Conservation (phyloP, 805 yeast genomes). For the Saccharomycopsis schoenii region DNA sequence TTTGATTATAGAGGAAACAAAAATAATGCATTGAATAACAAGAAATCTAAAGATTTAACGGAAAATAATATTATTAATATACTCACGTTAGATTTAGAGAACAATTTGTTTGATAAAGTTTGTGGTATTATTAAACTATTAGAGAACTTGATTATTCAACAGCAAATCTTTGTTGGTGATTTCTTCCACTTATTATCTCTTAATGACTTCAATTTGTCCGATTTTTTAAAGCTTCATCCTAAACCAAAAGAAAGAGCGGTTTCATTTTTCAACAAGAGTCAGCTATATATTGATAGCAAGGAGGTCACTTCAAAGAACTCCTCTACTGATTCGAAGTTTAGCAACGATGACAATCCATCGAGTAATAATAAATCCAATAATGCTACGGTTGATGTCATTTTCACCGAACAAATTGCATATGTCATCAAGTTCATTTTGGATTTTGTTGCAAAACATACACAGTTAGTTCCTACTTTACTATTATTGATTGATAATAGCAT, state of each 20-base stretch:
- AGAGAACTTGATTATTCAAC: constrained; percentile 26
- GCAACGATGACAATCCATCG: background rate
- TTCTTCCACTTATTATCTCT: constrained; percentile 38
- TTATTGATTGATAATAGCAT: constrained; percentile 10
- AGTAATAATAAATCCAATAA: background rate
- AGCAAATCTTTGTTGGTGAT: constrained; percentile 38
- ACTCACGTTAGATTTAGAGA: constrained; percentile 11
- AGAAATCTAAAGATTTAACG: background rate
- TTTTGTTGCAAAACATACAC: constrained; percentile 8
- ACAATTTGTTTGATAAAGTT: constrained; percentile 7
- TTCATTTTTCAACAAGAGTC: constrained; percentile 2
- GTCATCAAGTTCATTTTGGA: constrained; percentile 24
- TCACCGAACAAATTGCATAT: constrained; percentile 20
- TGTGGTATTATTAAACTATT: constrained; percentile 10
- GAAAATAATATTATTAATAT: constrained; percentile 4
- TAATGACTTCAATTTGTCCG: constrained; percentile 30
- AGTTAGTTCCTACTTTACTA: constrained; percentile 8
- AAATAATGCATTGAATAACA: constrained; percentile 3
- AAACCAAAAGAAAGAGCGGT: constrained; percentile 21
- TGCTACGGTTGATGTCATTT: constrained; percentile 26
- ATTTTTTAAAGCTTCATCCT: constrained; percentile 29
- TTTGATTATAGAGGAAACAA: constrained; percentile 10
- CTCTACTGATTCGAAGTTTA: background rate
- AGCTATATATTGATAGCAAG: background rate
- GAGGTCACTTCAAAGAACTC: background rate